Evolutionary conservation across 2,329 filamentous ascomycete genomes (phyloP), one percentile per base, ranked within the genome.

Genomic region (Paramyrothecium roridum): DNA sequence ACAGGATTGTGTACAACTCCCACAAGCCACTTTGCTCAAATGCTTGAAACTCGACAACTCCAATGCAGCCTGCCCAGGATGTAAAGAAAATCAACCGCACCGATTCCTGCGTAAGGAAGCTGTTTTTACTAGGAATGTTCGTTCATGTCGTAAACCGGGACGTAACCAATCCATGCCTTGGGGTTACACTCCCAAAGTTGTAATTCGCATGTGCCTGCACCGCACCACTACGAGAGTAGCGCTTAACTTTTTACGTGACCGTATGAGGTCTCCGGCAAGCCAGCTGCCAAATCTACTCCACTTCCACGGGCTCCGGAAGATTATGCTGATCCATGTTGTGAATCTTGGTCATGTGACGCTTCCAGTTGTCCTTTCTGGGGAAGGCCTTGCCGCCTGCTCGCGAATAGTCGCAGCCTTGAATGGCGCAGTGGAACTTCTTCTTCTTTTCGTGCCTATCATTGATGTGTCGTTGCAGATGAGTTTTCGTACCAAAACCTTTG

Each of bases 311-410:
- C 17, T 76, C 73, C 2, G 78, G 76, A 7, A 75, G 68, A 21
- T 65, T 56, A 49, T 62, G 61, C 49, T 71, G 67, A 52, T 78
- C 75, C 57, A 77, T 67, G 37, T 76, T 68, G 61, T 86, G 83
- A 60, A 84, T 85, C 66, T 84, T 85, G 37, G 76, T 72, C 81
- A 86, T 85, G 63, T 86, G 83, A 54, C 83, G 72, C 61, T 82
- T 79, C 82, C 82, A 85, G 66, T 86, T 85, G 62, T 85, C 83
- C 63, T 85, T 86, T 53, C 83, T 72, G 1, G 82, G 81, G 59
- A 86, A 86, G 0, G 79, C 80, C 58, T 83, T 84, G 54, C 82
- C 80, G 10, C 82, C 82, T 17, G 72, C 65, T 54, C 75, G 76
- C n/a, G 81, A 84, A 63, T 83, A 85, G 6, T 79, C 74, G 61